Conservation (phyloP, 257 asterid species). For the Solanum gracilifrons region DNA sequence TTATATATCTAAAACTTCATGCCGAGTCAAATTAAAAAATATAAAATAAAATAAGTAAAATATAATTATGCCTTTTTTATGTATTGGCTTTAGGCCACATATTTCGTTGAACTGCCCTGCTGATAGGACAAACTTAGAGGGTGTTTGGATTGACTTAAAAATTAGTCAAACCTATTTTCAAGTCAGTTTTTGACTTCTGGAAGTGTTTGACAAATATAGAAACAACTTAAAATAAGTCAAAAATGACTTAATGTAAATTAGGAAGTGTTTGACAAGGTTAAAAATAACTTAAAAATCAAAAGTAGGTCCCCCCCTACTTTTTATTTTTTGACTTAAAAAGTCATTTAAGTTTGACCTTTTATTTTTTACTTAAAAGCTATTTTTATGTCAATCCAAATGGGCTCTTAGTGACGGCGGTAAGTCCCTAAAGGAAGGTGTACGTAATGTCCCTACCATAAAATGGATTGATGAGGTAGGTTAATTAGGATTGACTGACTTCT, state of each 20-base stretch:
- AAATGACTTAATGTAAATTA: no score
- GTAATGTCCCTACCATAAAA: not conserved
- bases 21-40: not conserved
- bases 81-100: not conserved
- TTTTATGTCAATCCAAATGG: not conserved
- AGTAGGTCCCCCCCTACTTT: fast-evolving
- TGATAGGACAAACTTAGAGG: no score
- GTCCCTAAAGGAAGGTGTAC: not conserved
- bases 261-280: no score
- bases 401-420: not conserved
- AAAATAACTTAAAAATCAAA: not conserved
- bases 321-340: not conserved
- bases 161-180: fast-evolving
- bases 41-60: not conserved
- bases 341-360: not conserved
- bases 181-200: no score
- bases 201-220: not conserved
- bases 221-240: no score
- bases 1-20: no score
- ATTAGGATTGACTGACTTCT: not conserved
- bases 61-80: not conserved
- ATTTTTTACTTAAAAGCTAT: no score
- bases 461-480: not conserved
- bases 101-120: not conserved
- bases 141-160: no score